Evolutionary conservation across 768 basidiomycete genomes (phyloP), one percentile per base, ranked within the genome.

Genomic region (Russula griseocarnosa): DNA sequence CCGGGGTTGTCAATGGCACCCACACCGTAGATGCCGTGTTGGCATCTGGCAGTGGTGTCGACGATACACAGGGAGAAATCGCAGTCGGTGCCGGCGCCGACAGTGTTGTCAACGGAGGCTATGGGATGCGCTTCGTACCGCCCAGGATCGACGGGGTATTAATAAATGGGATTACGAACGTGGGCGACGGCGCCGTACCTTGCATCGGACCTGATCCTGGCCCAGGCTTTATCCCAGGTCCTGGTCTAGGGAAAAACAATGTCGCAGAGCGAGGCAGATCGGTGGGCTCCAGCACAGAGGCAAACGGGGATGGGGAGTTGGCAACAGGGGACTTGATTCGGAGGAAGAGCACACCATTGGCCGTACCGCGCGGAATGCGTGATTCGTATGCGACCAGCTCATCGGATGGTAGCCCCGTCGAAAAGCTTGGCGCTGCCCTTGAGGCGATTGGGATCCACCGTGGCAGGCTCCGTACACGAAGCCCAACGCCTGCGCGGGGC

Each of bases 401-500:
- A 2, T 82, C 80, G 18, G 78, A 79, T n/a, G 79, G 79, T 3
- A 81, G 81, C 50, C 75, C 80, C 38, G 74, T 75, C 1, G 77
- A 77, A 53, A 77, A 72, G 46, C 62, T 79, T 14, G 72, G 69
- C 10, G 71, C 73, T 0, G 73, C 72, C 52, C 62, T 79, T 53
- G 75, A 76, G 36, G 70, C 74, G 18, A 70, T 77, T 58, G 67
- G 64, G 9, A 47, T 72, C 14, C 77, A 79, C 58, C 76, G 86
- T 22, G 86, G 86, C 3, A 76, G 86, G 50, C 81, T 81, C 65
- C 77, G 81, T 24, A 76, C 76, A 11, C 75, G 80, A 67, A 85
- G 20, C 83, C 86, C 11, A 74, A 85, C 20, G 81, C 83, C 60
- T 79, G 82, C 69, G 78, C 76, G 2, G 68, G 55, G 24, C 1